Percentiles rank a stretch among this genome's conserved stretches.
phyloP scores from a whole-genome alignment of 2,329 filamentous ascomycete species.

The Teratosphaeria gauchensis region DNA sequence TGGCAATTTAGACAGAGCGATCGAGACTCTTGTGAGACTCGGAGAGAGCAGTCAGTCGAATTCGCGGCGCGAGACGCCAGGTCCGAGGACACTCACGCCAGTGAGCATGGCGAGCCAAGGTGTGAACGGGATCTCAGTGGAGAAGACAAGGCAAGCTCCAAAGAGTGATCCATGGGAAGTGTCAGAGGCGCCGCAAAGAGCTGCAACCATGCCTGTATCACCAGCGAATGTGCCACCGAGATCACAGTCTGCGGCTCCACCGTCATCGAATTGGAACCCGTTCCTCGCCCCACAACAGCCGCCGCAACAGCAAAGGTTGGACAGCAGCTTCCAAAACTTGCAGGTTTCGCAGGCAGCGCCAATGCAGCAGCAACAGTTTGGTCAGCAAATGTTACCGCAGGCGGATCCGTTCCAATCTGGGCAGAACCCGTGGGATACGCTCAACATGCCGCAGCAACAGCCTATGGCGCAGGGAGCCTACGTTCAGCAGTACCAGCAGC shows the following conservation, averaged over 20 bases:
- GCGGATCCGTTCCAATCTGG: constrained; percentile 17
- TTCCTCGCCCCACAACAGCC: constrained; percentile 44
- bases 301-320: constrained; percentile 19
- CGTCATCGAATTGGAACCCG: constrained; percentile 51
- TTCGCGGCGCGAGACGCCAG: constrained; percentile 24
- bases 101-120: constrained; percentile 38
- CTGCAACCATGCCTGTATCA: constrained; percentile 18
- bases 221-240: constrained; percentile 21
- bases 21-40: constrained; percentile 74
- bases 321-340: constrained; percentile 56
- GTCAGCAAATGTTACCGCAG: constrained; percentile 11
- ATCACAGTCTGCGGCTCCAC: constrained; percentile 25
- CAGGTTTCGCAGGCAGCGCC: constrained; percentile 42
- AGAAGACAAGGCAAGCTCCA: constrained; percentile 25
- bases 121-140: constrained; percentile 35
- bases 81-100: constrained; percentile 22
- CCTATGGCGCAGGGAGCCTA: constrained; percentile 2
- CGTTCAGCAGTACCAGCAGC: constrained; percentile 15
- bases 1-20: constrained; percentile 74
- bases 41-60: constrained; percentile 55
- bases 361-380: constrained; percentile 7
- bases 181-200: constrained; percentile 24
- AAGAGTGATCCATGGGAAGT: constrained; percentile 37
- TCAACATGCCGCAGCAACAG: constrained; percentile 17
- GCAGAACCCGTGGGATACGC: constrained; percentile 22